Evolutionary conservation across 192 early-diverging fungal species (phyloP).

Genomic region (Coemansia sp.): DNA sequence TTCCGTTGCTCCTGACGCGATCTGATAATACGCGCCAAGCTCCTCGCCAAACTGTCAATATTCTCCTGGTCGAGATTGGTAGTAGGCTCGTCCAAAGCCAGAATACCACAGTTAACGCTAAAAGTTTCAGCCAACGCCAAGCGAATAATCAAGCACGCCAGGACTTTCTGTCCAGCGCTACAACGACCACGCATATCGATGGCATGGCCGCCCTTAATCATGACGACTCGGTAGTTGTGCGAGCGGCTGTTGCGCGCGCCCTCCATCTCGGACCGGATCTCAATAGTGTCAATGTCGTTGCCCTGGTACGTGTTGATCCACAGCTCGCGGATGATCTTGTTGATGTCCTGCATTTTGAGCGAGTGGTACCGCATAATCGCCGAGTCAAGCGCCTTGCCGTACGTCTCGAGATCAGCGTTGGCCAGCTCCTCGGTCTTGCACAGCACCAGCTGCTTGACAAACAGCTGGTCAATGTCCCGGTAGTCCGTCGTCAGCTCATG

Average conservation of each 20-base stretch:
- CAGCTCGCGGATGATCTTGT: constrained; percentile 94
- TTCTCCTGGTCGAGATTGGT: constrained; percentile 94
- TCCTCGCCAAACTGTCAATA: constrained; percentile 82
- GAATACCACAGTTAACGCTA: constrained; percentile 87
- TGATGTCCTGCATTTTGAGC: constrained; percentile 96
- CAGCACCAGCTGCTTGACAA: constrained; percentile 68
- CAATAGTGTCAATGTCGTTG: constrained; percentile 95
- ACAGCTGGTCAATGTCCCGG: constrained; percentile 73
- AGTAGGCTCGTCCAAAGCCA: constrained; percentile 97
- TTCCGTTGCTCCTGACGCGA: constrained; percentile 77
- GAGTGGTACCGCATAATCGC: constrained; percentile 92
- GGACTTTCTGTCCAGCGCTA: constrained; percentile 95
- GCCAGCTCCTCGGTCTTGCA: constrained; percentile 83
- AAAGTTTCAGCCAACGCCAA: constrained; percentile 96
- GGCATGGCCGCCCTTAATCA: constrained; percentile 83
- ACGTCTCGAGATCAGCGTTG: constrained; percentile 80
- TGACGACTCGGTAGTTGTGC: constrained; percentile 94
- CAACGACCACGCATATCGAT: constrained; percentile 96
- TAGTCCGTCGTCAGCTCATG: constrained; percentile 76
- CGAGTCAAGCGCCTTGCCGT: constrained; percentile 79
- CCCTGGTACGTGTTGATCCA: constrained; percentile 98
- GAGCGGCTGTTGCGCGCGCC: constrained; percentile 67
- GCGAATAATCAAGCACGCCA: constrained; percentile 95
- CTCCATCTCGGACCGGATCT: constrained; percentile 91
- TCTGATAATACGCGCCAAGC: constrained; percentile 81